Percentiles rank a stretch among this genome's conserved stretches.
phyloP scores from a whole-genome alignment of 371 early-diverging fungal genomes.

The Mucor irregularis region DNA sequence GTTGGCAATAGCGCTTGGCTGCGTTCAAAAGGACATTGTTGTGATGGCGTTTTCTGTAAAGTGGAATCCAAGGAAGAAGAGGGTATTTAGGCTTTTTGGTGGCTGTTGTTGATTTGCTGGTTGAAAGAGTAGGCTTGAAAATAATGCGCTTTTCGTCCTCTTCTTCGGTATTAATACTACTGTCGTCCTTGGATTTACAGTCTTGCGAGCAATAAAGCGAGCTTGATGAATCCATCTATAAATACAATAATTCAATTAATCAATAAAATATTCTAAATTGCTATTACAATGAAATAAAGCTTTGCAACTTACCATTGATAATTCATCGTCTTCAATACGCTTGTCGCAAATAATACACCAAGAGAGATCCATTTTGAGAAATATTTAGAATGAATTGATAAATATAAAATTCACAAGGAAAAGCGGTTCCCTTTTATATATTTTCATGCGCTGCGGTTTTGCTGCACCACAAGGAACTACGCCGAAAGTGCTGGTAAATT shows the following conservation, averaged over 20 bases:
- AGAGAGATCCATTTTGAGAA: slow-evolving; percentile 23
- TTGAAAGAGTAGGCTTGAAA: not conserved
- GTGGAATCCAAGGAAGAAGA: slow-evolving; percentile 21
- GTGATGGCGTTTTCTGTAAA: slow-evolving; percentile 12
- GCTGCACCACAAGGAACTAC: not conserved
- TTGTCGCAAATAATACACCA: slow-evolving; percentile 33
- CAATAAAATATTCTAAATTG: not conserved
- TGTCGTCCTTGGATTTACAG: not conserved
- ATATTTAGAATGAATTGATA: not conserved
- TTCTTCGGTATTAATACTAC: not conserved
- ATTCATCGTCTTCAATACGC: slow-evolving; percentile 1
- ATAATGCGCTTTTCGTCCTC: too few relatives aligned
- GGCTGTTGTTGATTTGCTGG: not conserved
- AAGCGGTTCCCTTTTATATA: not conserved
- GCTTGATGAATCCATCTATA: not conserved
- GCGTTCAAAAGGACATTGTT: too few relatives aligned
- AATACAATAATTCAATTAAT: not conserved
- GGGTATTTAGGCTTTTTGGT: too few relatives aligned
- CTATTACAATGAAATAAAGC: not conserved
- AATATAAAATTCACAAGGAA: not conserved
- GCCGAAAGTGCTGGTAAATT: not conserved
- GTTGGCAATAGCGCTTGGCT: too few relatives aligned
- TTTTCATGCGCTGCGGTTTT: not conserved
- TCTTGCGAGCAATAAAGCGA: slow-evolving; percentile 7
- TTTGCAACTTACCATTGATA: slow-evolving; percentile 2